These are phyloP conservation scores for Cladosporium sp. DNA, from an alignment of 2,329 filamentous ascomycete genomes.

Conservation along the genomic window DNA sequence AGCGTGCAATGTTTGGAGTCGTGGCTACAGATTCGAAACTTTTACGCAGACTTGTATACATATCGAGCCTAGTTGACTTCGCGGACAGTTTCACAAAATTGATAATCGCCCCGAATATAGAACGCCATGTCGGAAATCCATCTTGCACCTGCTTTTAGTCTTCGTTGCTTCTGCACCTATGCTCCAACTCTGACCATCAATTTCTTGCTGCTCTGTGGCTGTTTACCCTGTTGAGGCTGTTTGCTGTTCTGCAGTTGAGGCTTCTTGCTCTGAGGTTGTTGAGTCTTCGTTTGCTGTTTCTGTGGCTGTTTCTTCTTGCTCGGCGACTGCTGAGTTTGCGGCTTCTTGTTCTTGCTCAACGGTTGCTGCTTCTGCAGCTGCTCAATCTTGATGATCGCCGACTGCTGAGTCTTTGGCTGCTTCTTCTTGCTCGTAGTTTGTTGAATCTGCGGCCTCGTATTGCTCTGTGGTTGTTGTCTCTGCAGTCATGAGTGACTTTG, in stretches of 20 bases:
- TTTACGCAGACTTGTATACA: slow-evolving; percentile 4
- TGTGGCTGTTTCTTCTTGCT: too few species aligned
- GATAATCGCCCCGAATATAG: background rate
- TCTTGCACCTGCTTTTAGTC: background rate
- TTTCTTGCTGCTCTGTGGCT: background rate
- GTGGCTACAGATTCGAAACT: background rate
- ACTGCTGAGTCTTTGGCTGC: too few species aligned
- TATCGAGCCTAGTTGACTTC: background rate
- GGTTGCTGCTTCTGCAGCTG: background rate
- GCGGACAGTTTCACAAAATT: background rate
- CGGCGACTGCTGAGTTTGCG: too few species aligned
- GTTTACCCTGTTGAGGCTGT: too few species aligned
- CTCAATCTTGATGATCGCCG: background rate
- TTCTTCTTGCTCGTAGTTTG: too few species aligned
- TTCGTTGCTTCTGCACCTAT: background rate
- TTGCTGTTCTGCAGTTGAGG: too few species aligned
- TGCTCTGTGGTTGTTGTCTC: background rate
- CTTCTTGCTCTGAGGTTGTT: too few species aligned
- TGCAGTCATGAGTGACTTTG: too few species aligned
- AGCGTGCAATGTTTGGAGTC: too few species aligned
- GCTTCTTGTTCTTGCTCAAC: background rate
- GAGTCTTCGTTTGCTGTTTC: too few species aligned
- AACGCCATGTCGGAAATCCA: background rate
- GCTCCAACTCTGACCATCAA: background rate
- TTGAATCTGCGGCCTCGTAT: too few species aligned